Percentiles rank a stretch among this genome's conserved stretches.
These are phyloP conservation scores for Apiospora phragmitis DNA, from an alignment of 2,329 filamentous ascomycete genomes.

Conservation along the genomic window DNA sequence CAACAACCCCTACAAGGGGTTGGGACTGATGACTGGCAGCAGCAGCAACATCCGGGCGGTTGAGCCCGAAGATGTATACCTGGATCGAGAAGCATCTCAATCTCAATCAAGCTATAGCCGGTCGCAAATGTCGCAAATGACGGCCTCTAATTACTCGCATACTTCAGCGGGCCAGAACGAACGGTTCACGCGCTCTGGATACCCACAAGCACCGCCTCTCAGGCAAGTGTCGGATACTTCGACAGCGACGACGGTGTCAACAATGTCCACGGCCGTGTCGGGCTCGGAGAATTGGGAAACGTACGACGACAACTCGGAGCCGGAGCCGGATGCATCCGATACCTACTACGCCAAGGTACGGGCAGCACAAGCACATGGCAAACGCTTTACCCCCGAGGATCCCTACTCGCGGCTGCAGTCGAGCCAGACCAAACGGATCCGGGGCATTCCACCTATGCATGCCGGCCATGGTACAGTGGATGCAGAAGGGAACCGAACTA, in stretches of 20 bases:
- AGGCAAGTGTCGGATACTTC: conserved; percentile 74
- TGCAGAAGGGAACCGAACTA: conserved; percentile 60
- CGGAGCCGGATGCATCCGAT: conserved; percentile 73
- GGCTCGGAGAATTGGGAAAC: conserved; percentile 98
- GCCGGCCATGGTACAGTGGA: conserved; percentile 52
- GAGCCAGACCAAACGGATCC: conserved; percentile 52
- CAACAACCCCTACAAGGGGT: conserved; percentile 48
- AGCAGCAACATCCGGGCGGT: conserved; percentile 58
- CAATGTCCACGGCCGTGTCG: conserved; percentile 55
- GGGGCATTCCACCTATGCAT: conserved; percentile 55
- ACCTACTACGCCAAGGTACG: conserved; percentile 79
- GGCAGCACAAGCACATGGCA: conserved; percentile 64
- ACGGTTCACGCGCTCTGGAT: conserved; percentile 35
- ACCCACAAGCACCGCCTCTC: conserved; percentile 43
- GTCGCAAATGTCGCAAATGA: conserved; percentile 40
- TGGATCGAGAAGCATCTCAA: conserved; percentile 54
- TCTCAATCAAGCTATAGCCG: conserved; percentile 20
- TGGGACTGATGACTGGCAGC: conserved; percentile 49
- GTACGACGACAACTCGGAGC: conserved; percentile 81
- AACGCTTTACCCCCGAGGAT: conserved; percentile 58
- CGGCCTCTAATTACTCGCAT: conserved; percentile 30
- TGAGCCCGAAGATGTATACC: conserved; percentile 83
- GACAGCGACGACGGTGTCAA: conserved; percentile 31
- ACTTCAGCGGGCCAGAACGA: conserved; percentile 43
- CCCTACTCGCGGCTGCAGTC: conserved; percentile 39